These are phyloP conservation scores for Aspergillus conjunctus DNA, from an alignment of 495 filamentous ascomycete species.

Conservation along the genomic window DNA sequence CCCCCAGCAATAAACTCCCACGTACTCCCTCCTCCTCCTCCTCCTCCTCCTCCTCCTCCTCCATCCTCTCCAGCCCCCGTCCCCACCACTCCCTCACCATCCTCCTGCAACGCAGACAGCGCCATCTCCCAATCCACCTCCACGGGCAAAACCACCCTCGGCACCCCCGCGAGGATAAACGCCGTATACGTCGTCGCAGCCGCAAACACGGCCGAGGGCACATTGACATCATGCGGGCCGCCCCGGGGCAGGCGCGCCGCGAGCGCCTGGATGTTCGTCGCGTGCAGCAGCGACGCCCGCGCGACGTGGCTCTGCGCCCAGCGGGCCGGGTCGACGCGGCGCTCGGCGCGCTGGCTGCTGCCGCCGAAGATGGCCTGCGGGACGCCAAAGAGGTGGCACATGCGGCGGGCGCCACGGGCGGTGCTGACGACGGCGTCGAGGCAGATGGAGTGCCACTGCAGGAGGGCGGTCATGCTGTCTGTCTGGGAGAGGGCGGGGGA, in stretches of 20 bases:
- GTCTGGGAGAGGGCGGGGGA: background rate
- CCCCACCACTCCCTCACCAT: background rate
- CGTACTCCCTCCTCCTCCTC: background rate
- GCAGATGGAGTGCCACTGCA: slow-evolving; percentile 13
- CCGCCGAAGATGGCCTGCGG: slow-evolving; percentile 10
- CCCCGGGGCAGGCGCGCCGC: slow-evolving; percentile 5
- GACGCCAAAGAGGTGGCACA: slow-evolving; percentile 10
- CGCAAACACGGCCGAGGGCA: slow-evolving; percentile 4
- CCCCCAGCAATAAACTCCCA: slow-evolving; percentile 1
- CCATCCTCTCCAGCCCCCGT: background rate
- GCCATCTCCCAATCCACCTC: slow-evolving; percentile 1
- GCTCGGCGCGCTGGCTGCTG: background rate
- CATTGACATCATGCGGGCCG: slow-evolving; percentile 1
- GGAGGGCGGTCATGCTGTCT: slow-evolving; percentile 5
- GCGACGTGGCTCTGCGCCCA: slow-evolving; percentile 3
- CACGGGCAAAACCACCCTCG: slow-evolving; percentile 1
- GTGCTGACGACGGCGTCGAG: slow-evolving; percentile 8
- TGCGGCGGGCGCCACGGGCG: slow-evolving; percentile 1
- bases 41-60: background rate
- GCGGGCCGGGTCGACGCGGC: background rate
- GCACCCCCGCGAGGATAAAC: slow-evolving; percentile 4
- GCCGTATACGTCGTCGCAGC: slow-evolving; percentile 10
- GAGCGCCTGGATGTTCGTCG: slow-evolving; percentile 4
- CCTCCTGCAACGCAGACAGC: background rate
- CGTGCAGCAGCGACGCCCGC: slow-evolving; percentile 1